A percentile compares a stretch with the other conserved stretches of the same genome.
Evolutionary conservation across 2,329 filamentous ascomycete species (phyloP).

Genomic region (Diplodia corticola): DNA sequence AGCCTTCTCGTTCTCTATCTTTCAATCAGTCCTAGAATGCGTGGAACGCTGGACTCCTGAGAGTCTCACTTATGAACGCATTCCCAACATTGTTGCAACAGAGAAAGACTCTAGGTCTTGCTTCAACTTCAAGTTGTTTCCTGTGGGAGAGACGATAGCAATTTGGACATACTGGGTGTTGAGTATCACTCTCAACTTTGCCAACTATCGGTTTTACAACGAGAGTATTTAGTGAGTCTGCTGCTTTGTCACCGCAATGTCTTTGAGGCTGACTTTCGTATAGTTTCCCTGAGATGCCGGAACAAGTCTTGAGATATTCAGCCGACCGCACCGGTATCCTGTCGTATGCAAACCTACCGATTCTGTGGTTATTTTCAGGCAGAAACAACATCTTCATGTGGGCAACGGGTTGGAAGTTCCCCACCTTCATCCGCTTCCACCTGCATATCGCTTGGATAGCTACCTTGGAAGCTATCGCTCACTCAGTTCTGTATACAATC

Average conservation of each 20-base stretch:
- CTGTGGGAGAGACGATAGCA: background rate
- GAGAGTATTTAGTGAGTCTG: conserved; percentile 3
- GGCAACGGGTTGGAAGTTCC: conserved; percentile 69
- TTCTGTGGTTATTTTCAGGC: conserved; percentile 65
- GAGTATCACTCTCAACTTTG: background rate
- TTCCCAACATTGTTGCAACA: background rate
- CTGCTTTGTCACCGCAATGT: background rate
- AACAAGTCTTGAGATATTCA: background rate
- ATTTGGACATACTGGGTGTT: conserved; percentile 6
- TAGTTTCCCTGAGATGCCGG: background rate
- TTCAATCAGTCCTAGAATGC: background rate
- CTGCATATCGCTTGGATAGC: conserved; percentile 65
- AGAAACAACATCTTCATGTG: conserved; percentile 67
- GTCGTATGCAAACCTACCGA: background rate
- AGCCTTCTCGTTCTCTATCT: background rate
- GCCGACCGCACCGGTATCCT: conserved; percentile 9
- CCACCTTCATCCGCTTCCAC: conserved; percentile 67
- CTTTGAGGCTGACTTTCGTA: background rate
- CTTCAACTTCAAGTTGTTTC: conserved; percentile 5
- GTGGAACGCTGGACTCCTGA: conserved; percentile 1
- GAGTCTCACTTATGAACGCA: background rate
- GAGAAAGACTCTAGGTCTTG: conserved; percentile 11
- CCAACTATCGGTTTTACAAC: conserved; percentile 12
- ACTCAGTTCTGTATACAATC: conserved; percentile 61
- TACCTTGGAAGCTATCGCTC: conserved; percentile 62